Evolutionary conservation across 768 basidiomycete species (phyloP), one percentile per base, ranked within the genome.

Genomic region (Amanita jacksonii): DNA sequence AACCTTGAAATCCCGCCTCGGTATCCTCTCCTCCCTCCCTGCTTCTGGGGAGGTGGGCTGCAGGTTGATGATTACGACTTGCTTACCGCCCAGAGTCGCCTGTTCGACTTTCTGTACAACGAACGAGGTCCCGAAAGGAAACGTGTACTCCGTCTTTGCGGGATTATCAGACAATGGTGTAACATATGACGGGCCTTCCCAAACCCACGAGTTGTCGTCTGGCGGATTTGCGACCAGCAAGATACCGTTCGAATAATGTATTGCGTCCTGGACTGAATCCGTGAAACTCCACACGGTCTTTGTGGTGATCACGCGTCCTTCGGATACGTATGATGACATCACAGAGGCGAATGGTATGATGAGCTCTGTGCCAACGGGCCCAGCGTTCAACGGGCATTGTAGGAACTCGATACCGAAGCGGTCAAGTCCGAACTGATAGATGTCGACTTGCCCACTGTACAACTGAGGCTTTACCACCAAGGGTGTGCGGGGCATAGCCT

Each of bases 201-300:
- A 43, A 9, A 22, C 35, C 33, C 42, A 43, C 7, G 42, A 24
- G 9, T 22, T 18, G 23, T 38, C 36, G 6, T 43, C 28, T 8
- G 49, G 40, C 12, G 25, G 16, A 23, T 42, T 49, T 13, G 34
- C 49, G 6, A 48, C 36, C 20, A 49, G 22, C n/a, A 49, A 13
- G 16, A 49, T 49, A 4, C 48, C 48, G 46, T 49, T 49, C 35
- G 19, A 31, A 22, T 49, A 49, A 27, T 49, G 48, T 38, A 48
- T 4, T 4, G 48, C 48, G 16, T 48, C 36, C 22, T 49, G 9
- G 24, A 35, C 15, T 16, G 5, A 16, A 8, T 49, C 48, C 16
- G 48, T 40, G 45, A 49, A 49, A 32, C 48, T 49, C 36, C 47
- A 49, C 13, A 47, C 23, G 37, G 39, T 47, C 47, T 49, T 49